Conservation (phyloP, 164 flowering plant genomes). For the Nymphaea thermarum region DNA sequence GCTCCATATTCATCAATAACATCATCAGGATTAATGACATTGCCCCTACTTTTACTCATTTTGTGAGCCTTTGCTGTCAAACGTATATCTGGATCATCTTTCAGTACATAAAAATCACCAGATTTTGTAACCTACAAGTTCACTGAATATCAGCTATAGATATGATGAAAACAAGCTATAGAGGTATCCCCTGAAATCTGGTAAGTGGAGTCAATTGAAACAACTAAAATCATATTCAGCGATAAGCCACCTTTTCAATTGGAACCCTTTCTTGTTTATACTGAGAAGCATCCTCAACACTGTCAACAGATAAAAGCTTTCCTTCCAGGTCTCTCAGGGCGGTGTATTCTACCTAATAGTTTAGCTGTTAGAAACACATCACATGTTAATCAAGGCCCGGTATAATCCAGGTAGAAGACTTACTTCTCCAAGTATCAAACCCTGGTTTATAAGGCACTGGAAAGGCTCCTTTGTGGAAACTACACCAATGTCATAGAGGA, state of each 20-base stretch:
- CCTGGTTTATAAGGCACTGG: conserved; percentile 97
- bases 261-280: conserved; percentile 50
- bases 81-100: conserved; percentile 65
- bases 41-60: conserved; percentile 98
- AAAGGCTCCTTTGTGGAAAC: conserved; percentile 96
- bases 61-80: conserved; percentile 76
- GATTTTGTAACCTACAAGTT: conserved; percentile 55
- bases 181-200: too few species aligned
- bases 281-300: conserved; percentile 22
- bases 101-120: conserved; percentile 75
- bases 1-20: conserved; percentile 87
- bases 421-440: conserved; percentile 94
- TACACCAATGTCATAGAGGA: conserved; percentile 85
- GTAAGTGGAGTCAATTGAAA: too few species aligned
- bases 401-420: conserved; percentile 15
- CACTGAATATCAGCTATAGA: too few species aligned
- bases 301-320: conserved; percentile 60
- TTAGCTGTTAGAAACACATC: conserved; percentile 15
- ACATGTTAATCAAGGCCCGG: neutral
- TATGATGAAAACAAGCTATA: too few species aligned
- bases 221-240: too few species aligned
- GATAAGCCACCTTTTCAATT: conserved; percentile 45
- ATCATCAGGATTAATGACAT: conserved; percentile 94
- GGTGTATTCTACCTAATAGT: conserved; percentile 68
- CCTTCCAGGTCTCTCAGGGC: conserved; percentile 60